Evolutionary conservation across 116 monocot species (phyloP), one percentile per base, ranked within the genome.

Genomic region (Cymodocea nodosa): DNA sequence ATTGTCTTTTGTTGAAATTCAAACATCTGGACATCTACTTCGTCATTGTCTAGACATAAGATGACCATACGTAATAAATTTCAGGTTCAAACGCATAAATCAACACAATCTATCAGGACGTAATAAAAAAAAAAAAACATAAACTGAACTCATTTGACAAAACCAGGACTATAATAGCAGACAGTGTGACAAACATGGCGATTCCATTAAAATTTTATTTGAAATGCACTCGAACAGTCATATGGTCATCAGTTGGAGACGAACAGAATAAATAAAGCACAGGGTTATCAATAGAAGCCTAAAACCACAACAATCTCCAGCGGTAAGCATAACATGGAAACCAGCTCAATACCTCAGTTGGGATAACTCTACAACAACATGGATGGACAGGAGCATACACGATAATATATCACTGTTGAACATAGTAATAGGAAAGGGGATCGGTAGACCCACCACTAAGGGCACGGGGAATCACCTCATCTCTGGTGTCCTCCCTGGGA

Each of bases 391-490:
- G 35, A 35, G 35, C 30, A 30, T 30, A 30, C 10, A 52, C 3
- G 52, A 52, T 13, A 13, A 52, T 17, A 52, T 3, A 0, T 51
- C 52, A 66, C 68, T 68, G 68, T 55, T 68, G 81, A 14, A 69
- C 69, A 53, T 76, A 81, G 63, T 70, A 81, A 61, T 73, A 76
- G 12, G 72, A 23, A 16, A 72, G n/a, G 8, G 72, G 76, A 18
- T 66, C 73, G 12, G 39, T 56, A 37, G 64, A 22, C 13, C 44
- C 44, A 44, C 6, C 44, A 44, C 44, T 44, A 44, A 11, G 11
- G 11, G 44, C 44, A 3, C 9, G 11, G 6, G 44, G 54, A 8
- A 58, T 63, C 25, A 61, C 68, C 7, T 77, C 71, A 22, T 77
- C 77, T 30, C 55, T 51, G 6, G 13, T 25, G 40, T 77, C 77